Evolutionary conservation across 805 yeast genomes (phyloP), one percentile per base, ranked within the genome.

Genomic region (Cyberlindnera subsufficiens): DNA sequence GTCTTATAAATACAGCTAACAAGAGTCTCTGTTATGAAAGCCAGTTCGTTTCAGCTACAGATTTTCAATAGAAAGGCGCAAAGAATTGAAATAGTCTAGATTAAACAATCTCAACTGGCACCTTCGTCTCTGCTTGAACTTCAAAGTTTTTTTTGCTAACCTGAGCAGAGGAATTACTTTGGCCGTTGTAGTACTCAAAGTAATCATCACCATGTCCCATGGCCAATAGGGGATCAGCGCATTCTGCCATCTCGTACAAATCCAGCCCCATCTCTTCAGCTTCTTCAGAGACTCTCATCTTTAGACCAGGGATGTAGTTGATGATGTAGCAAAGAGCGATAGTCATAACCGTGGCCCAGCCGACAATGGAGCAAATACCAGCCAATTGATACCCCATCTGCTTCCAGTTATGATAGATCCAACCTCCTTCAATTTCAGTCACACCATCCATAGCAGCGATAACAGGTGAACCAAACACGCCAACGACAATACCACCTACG

Each of bases 361-460:
- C 66, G 4, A 60, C 51, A 42, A 65, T 67, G 0, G 74, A 51
- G 30, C 54, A 50, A 10, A 51, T 42, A 35, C 70, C 74, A 63
- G 89, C 96, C 40, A 91, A 63, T 66, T 91, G 99, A 53, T 84
- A 85, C 67, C 90, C 90, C 68, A 93, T 72, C 63, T 90, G 97
- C 54, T 80, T 82, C 82, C 86, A 91, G 68, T 91, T 86, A 56
- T 86, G 95, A 58, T 82, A 77, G 43, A 91, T 64, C 96, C 97
- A 91, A 25, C 98, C 99, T 50, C 98, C 98, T 11, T 66, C 76
- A 57, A 86, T 95, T 41, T 72, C 84, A 5, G 95, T 84, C 38
- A 70, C 75, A 14, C 95, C 95, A 59, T 91, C 98, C 58, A 87
- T 81, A 11, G 95, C 96, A 43, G 91, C 78, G 40, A 93, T 91